Evolutionary conservation across 441 rosid species (phyloP).

Genomic region (Gossypium davidsonii): DNA sequence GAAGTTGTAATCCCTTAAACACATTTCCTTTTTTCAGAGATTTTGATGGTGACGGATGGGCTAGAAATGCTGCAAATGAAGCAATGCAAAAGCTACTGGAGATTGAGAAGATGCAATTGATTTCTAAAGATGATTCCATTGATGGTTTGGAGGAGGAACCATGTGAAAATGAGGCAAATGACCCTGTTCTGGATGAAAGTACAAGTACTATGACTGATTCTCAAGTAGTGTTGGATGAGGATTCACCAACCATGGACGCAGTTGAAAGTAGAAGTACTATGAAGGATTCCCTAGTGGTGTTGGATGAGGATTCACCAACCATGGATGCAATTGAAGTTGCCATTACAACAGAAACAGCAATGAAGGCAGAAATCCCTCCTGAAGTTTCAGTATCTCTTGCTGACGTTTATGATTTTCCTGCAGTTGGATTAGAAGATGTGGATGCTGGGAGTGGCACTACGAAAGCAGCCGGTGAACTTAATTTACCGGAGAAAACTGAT

Average conservation of each 20-base stretch:
- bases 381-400: slow-evolving; percentile 1
- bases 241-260: slow-evolving; percentile 10
- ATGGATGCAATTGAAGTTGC: slow-evolving; percentile 16
- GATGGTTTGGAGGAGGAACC: slow-evolving; percentile 16
- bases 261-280: background rate
- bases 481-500: slow-evolving; percentile 12
- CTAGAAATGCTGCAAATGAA: slow-evolving; percentile 32
- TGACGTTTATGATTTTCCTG: background rate
- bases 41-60: slow-evolving; percentile 28
- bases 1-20: background rate
- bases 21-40: slow-evolving; percentile 24
- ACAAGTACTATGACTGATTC: slow-evolving; percentile 18
- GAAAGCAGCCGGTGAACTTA: slow-evolving; percentile 8
- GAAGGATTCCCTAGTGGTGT: background rate
- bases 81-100: slow-evolving; percentile 37
- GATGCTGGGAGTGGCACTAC: slow-evolving; percentile 14
- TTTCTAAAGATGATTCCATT: slow-evolving; percentile 7
- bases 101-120: slow-evolving; percentile 23
- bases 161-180: slow-evolving; percentile 23
- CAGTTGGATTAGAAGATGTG: slow-evolving; percentile 10
- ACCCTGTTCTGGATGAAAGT: slow-evolving; percentile 16
- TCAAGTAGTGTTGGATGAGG: slow-evolving; percentile 17
- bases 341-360: background rate
- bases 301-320: slow-evolving; percentile 19
- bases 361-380: slow-evolving; percentile 8